Percentiles rank a stretch among this genome's conserved stretches.
Evolutionary conservation across 495 filamentous ascomycete genomes (phyloP).

Genomic region (Penicillium maclennaniae): DNA sequence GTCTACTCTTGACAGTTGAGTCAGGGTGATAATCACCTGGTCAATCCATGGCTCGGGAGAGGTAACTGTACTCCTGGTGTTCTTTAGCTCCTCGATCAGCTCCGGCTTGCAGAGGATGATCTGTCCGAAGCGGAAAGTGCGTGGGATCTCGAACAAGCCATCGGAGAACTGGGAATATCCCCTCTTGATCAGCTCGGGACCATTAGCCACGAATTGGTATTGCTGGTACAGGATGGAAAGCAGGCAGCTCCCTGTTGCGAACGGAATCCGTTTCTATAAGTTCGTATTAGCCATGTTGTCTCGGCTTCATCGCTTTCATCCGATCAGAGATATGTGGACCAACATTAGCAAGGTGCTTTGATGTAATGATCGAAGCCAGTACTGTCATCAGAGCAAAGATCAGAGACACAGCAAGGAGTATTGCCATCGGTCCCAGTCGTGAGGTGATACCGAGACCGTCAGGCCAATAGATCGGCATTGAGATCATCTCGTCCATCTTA

Average conservation of each 20-base stretch:
- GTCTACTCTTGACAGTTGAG: no score
- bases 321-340: background rate
- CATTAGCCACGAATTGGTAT: slow-evolving; percentile 20
- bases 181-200: slow-evolving; percentile 16
- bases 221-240: slow-evolving; percentile 19
- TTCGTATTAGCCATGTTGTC: background rate
- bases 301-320: background rate
- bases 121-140: slow-evolving; percentile 25
- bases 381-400: background rate
- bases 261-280: slow-evolving; percentile 10
- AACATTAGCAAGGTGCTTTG: slow-evolving; percentile 17
- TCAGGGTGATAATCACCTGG: slow-evolving; percentile 9
- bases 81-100: slow-evolving; percentile 22
- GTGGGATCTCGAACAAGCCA: slow-evolving; percentile 24
- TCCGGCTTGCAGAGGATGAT: slow-evolving; percentile 20
- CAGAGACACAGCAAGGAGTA: background rate
- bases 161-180: slow-evolving; percentile 15
- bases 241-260: slow-evolving; percentile 3
- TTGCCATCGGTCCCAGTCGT: background rate
- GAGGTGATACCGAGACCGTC: background rate
- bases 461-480: background rate
- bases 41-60: slow-evolving; percentile 30
- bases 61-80: slow-evolving; percentile 8
- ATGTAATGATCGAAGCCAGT: slow-evolving; percentile 10
- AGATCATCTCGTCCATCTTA: background rate